Conservation (phyloP, 371 early-diverging fungal species). For the Mucor indicus region DNA sequence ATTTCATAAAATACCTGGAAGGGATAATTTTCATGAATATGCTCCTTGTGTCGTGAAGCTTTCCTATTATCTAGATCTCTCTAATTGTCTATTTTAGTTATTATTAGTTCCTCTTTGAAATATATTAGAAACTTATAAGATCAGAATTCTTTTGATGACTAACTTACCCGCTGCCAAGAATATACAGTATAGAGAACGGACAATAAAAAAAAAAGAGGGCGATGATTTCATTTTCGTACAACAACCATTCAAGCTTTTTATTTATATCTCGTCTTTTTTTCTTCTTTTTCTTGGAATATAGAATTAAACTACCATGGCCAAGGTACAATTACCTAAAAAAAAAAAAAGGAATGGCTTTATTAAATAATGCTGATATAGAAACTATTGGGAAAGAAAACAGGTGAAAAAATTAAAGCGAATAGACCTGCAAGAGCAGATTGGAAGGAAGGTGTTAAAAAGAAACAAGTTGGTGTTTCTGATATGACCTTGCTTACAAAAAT, state of each 20-base stretch:
- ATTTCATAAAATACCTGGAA: too few species aligned
- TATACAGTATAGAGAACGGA: too few species aligned
- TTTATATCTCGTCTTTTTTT: constrained; percentile 2
- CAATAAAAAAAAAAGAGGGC: too few species aligned
- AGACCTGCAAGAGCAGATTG: constrained; percentile 76
- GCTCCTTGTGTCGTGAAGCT: too few species aligned
- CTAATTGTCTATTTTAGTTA: too few species aligned
- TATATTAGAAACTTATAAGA: too few species aligned
- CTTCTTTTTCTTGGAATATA: neutral
- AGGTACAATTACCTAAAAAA: neutral
- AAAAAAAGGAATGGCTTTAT: neutral
- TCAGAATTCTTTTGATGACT: too few species aligned
- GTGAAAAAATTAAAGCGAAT: constrained; percentile 51
- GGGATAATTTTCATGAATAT: too few species aligned
- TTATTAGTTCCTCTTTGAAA: too few species aligned
- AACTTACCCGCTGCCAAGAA: too few species aligned
- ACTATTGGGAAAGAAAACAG: constrained; percentile 32
- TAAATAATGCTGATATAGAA: constrained; percentile 18
- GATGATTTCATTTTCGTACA: constrained; percentile 4
- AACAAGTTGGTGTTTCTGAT: constrained; percentile 84
- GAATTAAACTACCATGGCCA: neutral
- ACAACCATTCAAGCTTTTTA: neutral
- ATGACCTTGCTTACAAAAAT: constrained; percentile 88
- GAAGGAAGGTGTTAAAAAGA: constrained; percentile 79
- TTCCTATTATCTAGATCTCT: too few species aligned